A percentile compares a stretch with the other conserved stretches of the same genome.
Conservation (phyloP, 129 eudicot species). For the Escallonia rubra region DNA sequence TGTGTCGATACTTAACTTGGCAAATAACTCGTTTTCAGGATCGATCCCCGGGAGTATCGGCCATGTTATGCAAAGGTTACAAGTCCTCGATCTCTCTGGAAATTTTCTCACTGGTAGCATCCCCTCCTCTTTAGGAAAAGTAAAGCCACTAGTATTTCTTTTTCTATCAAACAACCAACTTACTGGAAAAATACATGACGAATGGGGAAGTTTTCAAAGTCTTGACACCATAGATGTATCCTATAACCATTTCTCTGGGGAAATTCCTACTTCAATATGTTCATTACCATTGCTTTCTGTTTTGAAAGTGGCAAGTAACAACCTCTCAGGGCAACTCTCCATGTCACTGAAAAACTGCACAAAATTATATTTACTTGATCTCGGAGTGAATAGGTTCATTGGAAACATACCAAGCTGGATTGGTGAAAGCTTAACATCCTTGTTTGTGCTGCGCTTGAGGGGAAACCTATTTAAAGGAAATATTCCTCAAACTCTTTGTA, state of each 20-base stretch:
- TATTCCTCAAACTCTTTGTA: constrained; percentile 8
- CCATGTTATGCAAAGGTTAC: background rate
- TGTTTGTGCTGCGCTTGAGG: background rate
- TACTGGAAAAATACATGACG: constrained; percentile 3
- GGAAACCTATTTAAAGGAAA: constrained; percentile 4
- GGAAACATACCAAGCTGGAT: constrained; percentile 11
- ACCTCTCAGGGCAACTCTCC: constrained; percentile 18
- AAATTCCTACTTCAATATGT: background rate
- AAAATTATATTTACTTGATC: background rate
- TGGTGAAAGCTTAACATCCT: background rate
- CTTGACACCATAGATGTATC: background rate
- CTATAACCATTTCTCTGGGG: background rate
- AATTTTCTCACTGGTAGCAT: background rate
- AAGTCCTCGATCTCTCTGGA: background rate
- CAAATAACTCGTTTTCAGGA: background rate
- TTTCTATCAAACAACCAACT: constrained; percentile 4
- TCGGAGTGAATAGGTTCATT: constrained; percentile 13
- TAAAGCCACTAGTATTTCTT: background rate
- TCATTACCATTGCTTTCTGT: background rate
- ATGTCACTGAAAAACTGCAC: background rate
- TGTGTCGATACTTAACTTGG: background rate
- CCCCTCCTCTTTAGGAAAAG: background rate
- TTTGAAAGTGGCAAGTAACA: constrained; percentile 10
- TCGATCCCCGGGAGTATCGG: background rate
- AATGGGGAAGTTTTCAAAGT: background rate